Conservation (phyloP, 2,329 filamentous ascomycete genomes). For the Colletotrichum musae region DNA sequence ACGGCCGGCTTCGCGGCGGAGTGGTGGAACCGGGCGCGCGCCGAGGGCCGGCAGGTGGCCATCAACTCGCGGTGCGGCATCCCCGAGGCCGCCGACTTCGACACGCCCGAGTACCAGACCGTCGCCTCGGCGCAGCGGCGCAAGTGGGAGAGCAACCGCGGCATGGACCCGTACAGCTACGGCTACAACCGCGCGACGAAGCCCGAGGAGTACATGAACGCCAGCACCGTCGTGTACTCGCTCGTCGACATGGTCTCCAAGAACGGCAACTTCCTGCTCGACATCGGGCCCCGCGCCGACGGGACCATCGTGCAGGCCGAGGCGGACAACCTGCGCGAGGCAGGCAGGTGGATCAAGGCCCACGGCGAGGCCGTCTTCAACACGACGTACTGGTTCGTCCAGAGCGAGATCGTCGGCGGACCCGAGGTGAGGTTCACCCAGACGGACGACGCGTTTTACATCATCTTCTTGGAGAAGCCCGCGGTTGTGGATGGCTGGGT, state of each 20-base stretch:
- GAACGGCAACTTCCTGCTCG: conserved; percentile 70
- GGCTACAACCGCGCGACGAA: conserved; percentile 72
- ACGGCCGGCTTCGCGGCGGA: conserved; percentile 56
- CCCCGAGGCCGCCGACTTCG: conserved; percentile 62
- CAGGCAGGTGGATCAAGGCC: conserved; percentile 67
- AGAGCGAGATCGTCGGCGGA: conserved; percentile 55
- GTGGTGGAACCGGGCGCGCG: conserved; percentile 58
- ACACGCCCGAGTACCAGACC: conserved; percentile 69
- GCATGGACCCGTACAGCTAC: conserved; percentile 73
- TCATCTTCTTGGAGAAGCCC: conserved; percentile 60
- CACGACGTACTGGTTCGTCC: conserved; percentile 68
- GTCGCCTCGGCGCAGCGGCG: conserved; percentile 56
- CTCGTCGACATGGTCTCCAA: conserved; percentile 68
- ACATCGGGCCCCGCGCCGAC: conserved; percentile 69
- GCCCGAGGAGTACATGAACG: conserved; percentile 65
- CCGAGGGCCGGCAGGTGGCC: conserved; percentile 62
- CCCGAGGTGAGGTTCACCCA: conserved; percentile 64
- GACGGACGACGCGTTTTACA: conserved; percentile 67
- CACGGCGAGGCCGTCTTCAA: conserved; percentile 71
- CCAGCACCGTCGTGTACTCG: conserved; percentile 60
- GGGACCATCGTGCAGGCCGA: conserved; percentile 67
- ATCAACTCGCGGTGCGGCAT: conserved; percentile 72
- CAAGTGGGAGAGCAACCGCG: conserved; percentile 73
- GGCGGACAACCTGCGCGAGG: conserved; percentile 61
- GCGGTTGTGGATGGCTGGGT: conserved; percentile 50